Evolutionary conservation across 345 rosid species (phyloP).

Genomic region (Bruguiera parviflora): DNA sequence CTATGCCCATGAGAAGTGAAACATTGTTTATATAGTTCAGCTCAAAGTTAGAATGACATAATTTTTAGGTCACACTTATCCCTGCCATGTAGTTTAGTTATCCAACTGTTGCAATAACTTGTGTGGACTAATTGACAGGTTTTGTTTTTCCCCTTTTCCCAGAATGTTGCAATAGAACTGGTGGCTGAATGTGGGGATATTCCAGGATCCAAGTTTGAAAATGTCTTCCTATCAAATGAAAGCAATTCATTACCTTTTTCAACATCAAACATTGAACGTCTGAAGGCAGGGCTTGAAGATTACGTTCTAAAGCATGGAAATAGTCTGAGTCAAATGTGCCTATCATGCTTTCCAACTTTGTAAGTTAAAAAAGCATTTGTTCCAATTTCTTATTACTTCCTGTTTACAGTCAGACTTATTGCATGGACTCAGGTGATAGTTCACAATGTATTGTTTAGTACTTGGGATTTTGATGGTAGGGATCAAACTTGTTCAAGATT

Average conservation of each 20-base stretch:
- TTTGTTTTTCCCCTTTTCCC: conserved; percentile 15
- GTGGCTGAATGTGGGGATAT: conserved; percentile 42
- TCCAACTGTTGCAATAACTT: neutral
- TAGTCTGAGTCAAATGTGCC: conserved; percentile 39
- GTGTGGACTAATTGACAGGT: conserved; percentile 3
- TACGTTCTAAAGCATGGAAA: conserved; percentile 62
- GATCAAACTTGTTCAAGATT: neutral
- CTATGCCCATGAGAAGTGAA: neutral
- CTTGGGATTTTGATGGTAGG: conserved; percentile 2
- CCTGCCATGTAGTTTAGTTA: too few species aligned
- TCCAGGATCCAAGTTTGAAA: conserved; percentile 40
- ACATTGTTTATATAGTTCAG: neutral
- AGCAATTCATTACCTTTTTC: conserved; percentile 38
- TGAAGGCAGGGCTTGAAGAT: conserved; percentile 76
- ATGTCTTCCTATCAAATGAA: conserved; percentile 50
- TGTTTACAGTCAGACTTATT: conserved; percentile 9
- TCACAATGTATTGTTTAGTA: neutral
- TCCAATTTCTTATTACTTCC: neutral
- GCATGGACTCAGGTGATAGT: conserved; percentile 7
- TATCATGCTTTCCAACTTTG: conserved; percentile 49
- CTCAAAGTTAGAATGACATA: neutral
- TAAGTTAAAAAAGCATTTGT: conserved; percentile 22
- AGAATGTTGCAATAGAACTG: conserved; percentile 74
- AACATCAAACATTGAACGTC: conserved; percentile 53
- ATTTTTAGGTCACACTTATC: too few species aligned